Conservation (phyloP, 495 filamentous ascomycete genomes). For the Tetracladium setigerum region DNA sequence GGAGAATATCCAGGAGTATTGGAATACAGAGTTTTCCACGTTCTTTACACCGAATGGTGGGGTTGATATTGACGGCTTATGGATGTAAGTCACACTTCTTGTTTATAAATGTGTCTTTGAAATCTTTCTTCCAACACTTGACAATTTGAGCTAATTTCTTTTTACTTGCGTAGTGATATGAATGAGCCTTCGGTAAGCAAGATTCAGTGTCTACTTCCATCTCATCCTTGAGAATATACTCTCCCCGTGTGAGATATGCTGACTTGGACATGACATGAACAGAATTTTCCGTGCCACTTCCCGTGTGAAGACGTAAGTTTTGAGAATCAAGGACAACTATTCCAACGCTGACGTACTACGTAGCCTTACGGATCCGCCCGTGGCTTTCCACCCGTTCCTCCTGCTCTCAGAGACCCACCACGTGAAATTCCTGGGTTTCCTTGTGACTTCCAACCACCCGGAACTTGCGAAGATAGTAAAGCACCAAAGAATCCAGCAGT, state of each 20-base stretch:
- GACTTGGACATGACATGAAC: conserved; percentile 21
- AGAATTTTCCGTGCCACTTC: conserved; percentile 53
- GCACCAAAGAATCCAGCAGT: conserved; percentile 1
- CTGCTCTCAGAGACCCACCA: conserved; percentile 53
- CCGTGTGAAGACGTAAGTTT: conserved; percentile 58
- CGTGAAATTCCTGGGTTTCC: conserved; percentile 65
- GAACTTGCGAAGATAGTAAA: conserved; percentile 20
- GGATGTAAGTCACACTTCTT: conserved; percentile 42
- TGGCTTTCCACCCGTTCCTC: conserved; percentile 57
- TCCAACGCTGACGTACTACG: no score
- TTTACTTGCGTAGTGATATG: conserved; percentile 43
- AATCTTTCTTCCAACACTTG: no score
- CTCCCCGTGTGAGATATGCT: conserved; percentile 11
- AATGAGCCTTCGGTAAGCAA: conserved; percentile 49
- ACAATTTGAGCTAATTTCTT: no score
- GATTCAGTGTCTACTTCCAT: no score
- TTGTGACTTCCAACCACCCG: conserved; percentile 58
- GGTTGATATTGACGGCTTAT: conserved; percentile 77
- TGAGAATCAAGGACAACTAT: neutral
- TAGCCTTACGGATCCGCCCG: conserved; percentile 37
- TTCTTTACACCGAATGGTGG: conserved; percentile 64
- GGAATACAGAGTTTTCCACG: conserved; percentile 60
- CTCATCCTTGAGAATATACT: conserved; percentile 4
- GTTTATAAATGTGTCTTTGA: no score
- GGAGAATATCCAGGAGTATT: conserved; percentile 56